A percentile compares a stretch with the other conserved stretches of the same genome.
These are phyloP conservation scores for Phytopythium montanum DNA, from an alignment of 352 stramenopile species.

Conservation along the genomic window DNA sequence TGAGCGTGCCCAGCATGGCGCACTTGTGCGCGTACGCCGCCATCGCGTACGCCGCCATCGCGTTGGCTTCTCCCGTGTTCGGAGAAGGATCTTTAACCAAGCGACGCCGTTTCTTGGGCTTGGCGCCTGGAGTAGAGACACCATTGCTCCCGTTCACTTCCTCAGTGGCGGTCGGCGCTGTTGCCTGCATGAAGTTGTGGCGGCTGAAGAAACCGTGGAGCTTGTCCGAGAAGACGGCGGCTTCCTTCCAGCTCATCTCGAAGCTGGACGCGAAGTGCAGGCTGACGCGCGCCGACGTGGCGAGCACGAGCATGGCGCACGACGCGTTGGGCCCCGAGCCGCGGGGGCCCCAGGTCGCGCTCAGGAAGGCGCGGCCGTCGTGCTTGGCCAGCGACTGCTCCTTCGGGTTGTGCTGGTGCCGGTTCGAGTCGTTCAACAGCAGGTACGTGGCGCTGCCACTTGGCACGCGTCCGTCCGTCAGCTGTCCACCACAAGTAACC, in stretches of 20 bases:
- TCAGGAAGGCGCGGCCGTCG: conserved; percentile 50
- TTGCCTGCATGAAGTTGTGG: conserved; percentile 24
- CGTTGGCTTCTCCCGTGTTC: conserved; percentile 9
- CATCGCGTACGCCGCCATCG: conserved; percentile 54
- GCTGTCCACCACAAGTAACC: background rate
- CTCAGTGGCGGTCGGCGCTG: conserved; percentile 10
- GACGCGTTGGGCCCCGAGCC: conserved; percentile 67
- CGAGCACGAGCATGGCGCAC: conserved; percentile 66
- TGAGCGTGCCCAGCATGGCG: conserved; percentile 56
- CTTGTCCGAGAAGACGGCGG: conserved; percentile 65
- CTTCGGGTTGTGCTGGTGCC: conserved; percentile 78
- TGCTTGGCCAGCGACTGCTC: conserved; percentile 82
- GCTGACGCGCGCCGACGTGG: conserved; percentile 48
- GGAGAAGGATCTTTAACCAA: conserved; percentile 5
- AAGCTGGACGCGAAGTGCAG: conserved; percentile 79
- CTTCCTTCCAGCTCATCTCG: conserved; percentile 73
- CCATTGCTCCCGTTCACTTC: too few relatives aligned
- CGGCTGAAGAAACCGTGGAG: conserved; percentile 59
- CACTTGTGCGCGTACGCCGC: conserved; percentile 57
- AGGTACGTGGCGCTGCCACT: conserved; percentile 50
- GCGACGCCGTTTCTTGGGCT: conserved; percentile 16
- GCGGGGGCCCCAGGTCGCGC: conserved; percentile 64
- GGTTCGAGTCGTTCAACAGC: conserved; percentile 58
- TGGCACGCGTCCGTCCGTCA: conserved; percentile 22
- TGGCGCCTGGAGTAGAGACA: conserved; percentile 12